Evolutionary conservation across 768 basidiomycete species (phyloP).

Genomic region (Lentinula raphanica): DNA sequence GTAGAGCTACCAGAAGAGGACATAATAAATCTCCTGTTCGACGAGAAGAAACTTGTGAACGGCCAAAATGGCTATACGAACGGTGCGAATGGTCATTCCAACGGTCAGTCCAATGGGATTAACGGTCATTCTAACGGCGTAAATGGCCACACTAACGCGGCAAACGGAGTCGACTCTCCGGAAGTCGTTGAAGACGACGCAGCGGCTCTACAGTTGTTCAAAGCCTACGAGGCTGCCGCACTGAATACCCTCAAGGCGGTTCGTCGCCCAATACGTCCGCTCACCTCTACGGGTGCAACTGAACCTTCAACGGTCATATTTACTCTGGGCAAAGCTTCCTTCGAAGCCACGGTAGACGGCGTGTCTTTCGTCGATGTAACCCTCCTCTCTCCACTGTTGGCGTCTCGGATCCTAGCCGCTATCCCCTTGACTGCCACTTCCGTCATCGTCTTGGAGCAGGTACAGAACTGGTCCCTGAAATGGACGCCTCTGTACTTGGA

Average conservation of each 20-base stretch:
- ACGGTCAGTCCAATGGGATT: constrained; percentile 12
- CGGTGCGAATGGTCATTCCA: constrained; percentile 8
- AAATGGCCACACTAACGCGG: constrained; percentile 25
- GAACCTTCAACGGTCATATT: constrained; percentile 67
- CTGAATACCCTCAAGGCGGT: constrained; percentile 59
- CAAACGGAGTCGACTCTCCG: constrained; percentile 5
- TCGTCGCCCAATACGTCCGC: constrained; percentile 55
- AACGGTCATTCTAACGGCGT: constrained; percentile 13
- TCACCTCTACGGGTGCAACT: constrained; percentile 44
- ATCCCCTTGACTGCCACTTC: constrained; percentile 61
- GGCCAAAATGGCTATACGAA: constrained; percentile 21
- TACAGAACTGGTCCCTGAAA: constrained; percentile 69
- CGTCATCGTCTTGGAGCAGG: constrained; percentile 80
- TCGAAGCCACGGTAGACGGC: constrained; percentile 44
- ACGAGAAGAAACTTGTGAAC: constrained; percentile 35
- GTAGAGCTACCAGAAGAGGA: constrained; percentile 55
- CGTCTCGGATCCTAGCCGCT: constrained; percentile 46
- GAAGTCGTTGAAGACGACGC: constrained; percentile 15
- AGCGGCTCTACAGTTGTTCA: constrained; percentile 30
- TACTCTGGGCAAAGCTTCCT: constrained; percentile 51
- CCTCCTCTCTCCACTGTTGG: constrained; percentile 68
- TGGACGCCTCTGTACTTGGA: constrained; percentile 89
- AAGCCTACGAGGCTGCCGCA: constrained; percentile 64
- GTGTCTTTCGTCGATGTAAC: constrained; percentile 61
- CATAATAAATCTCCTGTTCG: constrained; percentile 55